Evolutionary conservation across 2,329 filamentous ascomycete species (phyloP), one percentile per base, ranked within the genome.

Genomic region (Fusarium euwallaceae): DNA sequence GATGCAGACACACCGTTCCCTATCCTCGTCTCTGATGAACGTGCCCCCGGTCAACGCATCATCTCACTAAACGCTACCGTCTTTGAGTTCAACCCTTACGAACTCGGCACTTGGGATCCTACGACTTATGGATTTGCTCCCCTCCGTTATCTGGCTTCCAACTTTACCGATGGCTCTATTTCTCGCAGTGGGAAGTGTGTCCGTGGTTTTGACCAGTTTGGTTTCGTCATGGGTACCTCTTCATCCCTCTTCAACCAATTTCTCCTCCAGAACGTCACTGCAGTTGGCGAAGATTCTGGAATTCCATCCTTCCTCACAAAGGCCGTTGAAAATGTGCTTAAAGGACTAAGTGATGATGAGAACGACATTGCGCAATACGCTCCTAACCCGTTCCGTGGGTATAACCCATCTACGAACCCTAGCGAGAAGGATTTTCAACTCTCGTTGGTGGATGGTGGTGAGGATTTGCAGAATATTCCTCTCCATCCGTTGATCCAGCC

Each of bases 171-270:
- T 59, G 91, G 91, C 70, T 83, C 64, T 43, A 61, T 85, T 11
- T 66, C 78, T 12, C 39, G 84, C 29, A 86, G 86, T 76, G 84
- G 86, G 64, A 79, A 69, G 8, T 85, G 89, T 77, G 82, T 86
- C 29, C 79, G 79, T 17, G 94, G 94, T 2, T 95, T 94, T 76
- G 94, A 97, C 82, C 95, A 94, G 76, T 89, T 90, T 22, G 93
- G 93, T 2, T 97, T 90, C 79, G 86, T 95, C 39, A 94, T 95
- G 89, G 94, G 94, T 64, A 95, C 94, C 0, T 94, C 92, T 17
- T 94, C 92, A 8, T 92, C 92, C 2, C 86, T 97, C 11, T 96
- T 97, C 87, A 96, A 96, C 84, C 85, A 78, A 87, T 86, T 75
- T 78, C 85, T 91, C 62, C 87, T 97, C 69, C 85, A 70, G 17